Evolutionary conservation across 2,329 filamentous ascomycete genomes (phyloP).

Genomic region (Nemania diffusa): DNA sequence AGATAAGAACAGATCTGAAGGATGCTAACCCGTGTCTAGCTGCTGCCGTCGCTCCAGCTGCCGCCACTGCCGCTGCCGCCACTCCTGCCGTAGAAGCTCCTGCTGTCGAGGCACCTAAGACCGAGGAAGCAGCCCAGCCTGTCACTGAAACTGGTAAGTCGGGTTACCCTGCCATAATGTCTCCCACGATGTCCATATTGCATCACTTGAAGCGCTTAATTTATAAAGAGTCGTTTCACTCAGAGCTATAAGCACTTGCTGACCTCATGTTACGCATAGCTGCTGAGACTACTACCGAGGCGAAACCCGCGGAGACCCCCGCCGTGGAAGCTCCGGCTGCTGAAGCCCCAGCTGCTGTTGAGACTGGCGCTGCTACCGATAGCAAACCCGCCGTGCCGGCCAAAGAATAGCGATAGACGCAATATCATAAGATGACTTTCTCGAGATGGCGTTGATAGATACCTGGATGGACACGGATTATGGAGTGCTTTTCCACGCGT

Average conservation of each 20-base stretch:
- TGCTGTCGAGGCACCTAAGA: conserved; percentile 45
- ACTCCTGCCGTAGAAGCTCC: conserved; percentile 25
- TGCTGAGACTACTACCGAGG: not conserved
- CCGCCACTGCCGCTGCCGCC: conserved; percentile 12
- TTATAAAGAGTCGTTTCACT: not conserved
- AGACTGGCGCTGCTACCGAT: conserved; percentile 18
- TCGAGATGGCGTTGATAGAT: conserved; percentile 13
- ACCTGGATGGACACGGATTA: conserved; percentile 15
- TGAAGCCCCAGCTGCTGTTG: conserved; percentile 28
- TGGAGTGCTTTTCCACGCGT: conserved; percentile 15
- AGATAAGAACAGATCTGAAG: not conserved
- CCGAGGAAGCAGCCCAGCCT: conserved; percentile 43
- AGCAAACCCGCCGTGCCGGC: conserved; percentile 27
- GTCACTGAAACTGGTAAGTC: conserved; percentile 47
- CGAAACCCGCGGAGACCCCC: conserved; percentile 34
- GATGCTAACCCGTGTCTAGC: conserved; percentile 26
- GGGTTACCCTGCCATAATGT: conserved; percentile 17
- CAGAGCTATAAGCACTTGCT: conserved; percentile 30
- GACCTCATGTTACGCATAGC: conserved; percentile 26
- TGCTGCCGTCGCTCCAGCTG: conserved; percentile 13
- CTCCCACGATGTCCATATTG: conserved; percentile 11
- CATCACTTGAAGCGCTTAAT: conserved; percentile 1
- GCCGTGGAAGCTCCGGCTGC: conserved; percentile 44
- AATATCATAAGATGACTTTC: conserved; percentile 4
- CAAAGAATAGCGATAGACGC: conserved; percentile 12